phyloP scores from a whole-genome alignment of 2,329 filamentous ascomycete genomes.

The Aspergillus proliferans region DNA sequence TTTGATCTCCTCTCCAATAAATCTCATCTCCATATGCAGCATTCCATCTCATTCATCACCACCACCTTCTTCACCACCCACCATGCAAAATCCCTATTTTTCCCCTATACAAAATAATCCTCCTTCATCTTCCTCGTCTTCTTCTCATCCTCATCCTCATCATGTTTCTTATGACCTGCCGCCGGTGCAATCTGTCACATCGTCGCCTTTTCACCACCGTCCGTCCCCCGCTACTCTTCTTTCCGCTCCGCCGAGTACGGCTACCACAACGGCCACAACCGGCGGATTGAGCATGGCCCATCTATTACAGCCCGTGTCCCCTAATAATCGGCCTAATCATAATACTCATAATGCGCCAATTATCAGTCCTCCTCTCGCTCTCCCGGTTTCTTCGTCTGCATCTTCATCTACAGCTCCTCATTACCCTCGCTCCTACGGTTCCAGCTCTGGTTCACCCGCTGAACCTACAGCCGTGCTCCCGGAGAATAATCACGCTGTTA shows the following conservation, averaged over 20 bases:
- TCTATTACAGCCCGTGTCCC: neutral
- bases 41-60: neutral
- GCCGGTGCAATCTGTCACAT: conserved; percentile 31
- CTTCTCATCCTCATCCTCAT: conserved; percentile 8
- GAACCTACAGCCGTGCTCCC: conserved; percentile 30
- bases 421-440: conserved; percentile 36
- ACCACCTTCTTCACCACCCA: neutral
- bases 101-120: conserved; percentile 17
- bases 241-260: conserved; percentile 34
- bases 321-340: neutral
- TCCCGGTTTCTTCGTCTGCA: conserved; percentile 31
- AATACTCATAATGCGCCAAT: neutral
- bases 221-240: conserved; percentile 22
- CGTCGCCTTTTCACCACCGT: conserved; percentile 23
- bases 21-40: neutral
- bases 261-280: conserved; percentile 9
- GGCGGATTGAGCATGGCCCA: conserved; percentile 34
- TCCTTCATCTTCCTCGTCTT: neutral
- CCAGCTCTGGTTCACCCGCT: conserved; percentile 34
- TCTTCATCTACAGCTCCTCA: conserved; percentile 21
- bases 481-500: conserved; percentile 18
- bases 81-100: conserved; percentile 31
- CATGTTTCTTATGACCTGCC: conserved; percentile 27
- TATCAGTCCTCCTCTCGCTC: neutral
- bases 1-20: neutral